Conservation (phyloP, 2,329 filamentous ascomycete species). For the Diaporthe eres region DNA sequence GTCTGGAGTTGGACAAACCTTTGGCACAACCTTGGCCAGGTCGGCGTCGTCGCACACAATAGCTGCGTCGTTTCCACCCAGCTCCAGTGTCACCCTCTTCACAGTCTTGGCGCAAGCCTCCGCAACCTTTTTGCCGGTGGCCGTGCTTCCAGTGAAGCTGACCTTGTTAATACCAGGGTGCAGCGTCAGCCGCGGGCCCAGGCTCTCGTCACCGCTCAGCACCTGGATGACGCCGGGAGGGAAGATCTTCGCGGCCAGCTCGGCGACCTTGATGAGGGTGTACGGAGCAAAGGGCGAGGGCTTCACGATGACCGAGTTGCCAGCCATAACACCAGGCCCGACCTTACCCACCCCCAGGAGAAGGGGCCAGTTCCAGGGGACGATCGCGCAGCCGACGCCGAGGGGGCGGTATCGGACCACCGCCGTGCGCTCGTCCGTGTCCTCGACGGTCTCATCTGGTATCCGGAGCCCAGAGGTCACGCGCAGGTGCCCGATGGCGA, state of each 20-base stretch:
- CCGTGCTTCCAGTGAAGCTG: constrained; percentile 72
- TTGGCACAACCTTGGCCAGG: constrained; percentile 53
- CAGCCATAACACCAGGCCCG: constrained; percentile 68
- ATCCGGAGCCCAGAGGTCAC: constrained; percentile 38
- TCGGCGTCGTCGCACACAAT: constrained; percentile 62
- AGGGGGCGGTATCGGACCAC: constrained; percentile 48
- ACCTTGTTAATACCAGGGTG: constrained; percentile 74
- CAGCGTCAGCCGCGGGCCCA: constrained; percentile 71
- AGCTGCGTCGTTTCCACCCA: constrained; percentile 54
- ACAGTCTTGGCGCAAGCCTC: constrained; percentile 58
- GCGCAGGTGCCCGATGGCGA: constrained; percentile 38
- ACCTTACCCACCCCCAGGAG: constrained; percentile 59
- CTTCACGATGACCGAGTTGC: constrained; percentile 65
- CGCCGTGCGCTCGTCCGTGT: constrained; percentile 30
- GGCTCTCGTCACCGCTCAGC: constrained; percentile 70
- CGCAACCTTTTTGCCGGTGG: constrained; percentile 55
- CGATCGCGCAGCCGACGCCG: constrained; percentile 61
- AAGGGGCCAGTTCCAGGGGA: constrained; percentile 62
- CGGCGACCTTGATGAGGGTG: constrained; percentile 70
- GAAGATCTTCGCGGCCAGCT: constrained; percentile 70
- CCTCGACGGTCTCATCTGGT: constrained; percentile 41
- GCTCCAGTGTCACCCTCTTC: constrained; percentile 62
- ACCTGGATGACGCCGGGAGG: constrained; percentile 74
- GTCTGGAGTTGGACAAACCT: constrained; percentile 12
- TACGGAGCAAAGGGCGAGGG: constrained; percentile 73